Conservation (phyloP, 768 basidiomycete genomes). For the Lactarius tabidus region DNA sequence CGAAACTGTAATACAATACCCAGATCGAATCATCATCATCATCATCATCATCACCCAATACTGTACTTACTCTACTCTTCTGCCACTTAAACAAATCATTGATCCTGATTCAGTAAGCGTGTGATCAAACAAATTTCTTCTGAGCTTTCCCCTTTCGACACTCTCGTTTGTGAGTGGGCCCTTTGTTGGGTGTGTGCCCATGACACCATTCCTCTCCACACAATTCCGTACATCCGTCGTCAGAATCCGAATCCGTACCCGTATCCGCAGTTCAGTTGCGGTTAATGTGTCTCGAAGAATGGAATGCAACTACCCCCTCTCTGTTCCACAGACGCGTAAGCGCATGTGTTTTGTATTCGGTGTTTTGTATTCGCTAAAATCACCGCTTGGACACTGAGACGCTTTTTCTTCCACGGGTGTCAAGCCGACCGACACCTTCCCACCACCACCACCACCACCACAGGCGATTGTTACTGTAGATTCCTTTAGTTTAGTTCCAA, state of each 20-base stretch:
- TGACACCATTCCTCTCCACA: background rate
- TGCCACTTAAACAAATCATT: slow-evolving; percentile 8
- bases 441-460: background rate
- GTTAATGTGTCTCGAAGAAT: slow-evolving; percentile 2
- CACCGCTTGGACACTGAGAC: slow-evolving; percentile 1
- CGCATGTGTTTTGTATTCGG: background rate
- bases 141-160: slow-evolving; percentile 18
- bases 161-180: slow-evolving; percentile 7
- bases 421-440: background rate
- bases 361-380: background rate
- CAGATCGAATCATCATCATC: slow-evolving; percentile 15
- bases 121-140: slow-evolving; percentile 18
- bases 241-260: slow-evolving; percentile 6
- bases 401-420: background rate
- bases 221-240: background rate
- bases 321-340: background rate
- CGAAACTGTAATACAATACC: slow-evolving; percentile 6
- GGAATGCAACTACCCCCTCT: slow-evolving; percentile 1
- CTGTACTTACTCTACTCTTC: background rate
- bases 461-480: background rate
- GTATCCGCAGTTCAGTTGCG: slow-evolving; percentile 13
- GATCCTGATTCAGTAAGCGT: background rate
- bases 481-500: background rate
- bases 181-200: slow-evolving; percentile 5
- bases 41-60: background rate